Evolutionary conservation across 2,329 filamentous ascomycete genomes (phyloP), one percentile per base, ranked within the genome.

Genomic region (Lachnellula subtilissima): DNA sequence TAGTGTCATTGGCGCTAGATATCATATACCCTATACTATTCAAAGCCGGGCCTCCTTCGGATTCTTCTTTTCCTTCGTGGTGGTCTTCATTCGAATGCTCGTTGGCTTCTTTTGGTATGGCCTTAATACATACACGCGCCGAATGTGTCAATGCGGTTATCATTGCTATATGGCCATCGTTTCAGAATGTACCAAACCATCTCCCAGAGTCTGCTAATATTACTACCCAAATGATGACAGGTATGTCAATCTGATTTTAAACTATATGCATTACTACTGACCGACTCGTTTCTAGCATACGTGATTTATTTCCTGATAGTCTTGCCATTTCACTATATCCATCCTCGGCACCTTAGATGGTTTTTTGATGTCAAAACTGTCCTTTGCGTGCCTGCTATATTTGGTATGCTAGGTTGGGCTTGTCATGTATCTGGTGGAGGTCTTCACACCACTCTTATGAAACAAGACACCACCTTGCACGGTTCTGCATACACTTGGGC

Each of bases 101-200:
- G 15, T 39, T 6, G 11, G 12, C 4, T 12, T 39, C 36, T 39
- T 39, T 6, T 39, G 36, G 36, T 39, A 39, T 39, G 36, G 36
- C 15, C 11, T 39, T 8, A n/a, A n/a, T 12, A 39, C 36, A 2
- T 39, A 39, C 36, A 39, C 36, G 36, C 11, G 36, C 36, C 15
- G 36, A 39, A 39, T 39, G 36, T n/a, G 36, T 39, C 15, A 12
- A n/a, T 39, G 15, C 40, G 36, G 51, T 54, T 53, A 66, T 76
- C 37, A 69, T 69, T 2, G 72, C 74, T 19, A 72, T 74, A 43
- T 83, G 79, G 77, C 81, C 81, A 0, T 77, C 74, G 14, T 84
- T 76, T 3, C 70, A 71, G 0, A 25, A 54, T 22, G 70, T 84
- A 8, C 73, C 76, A 0, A 85, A 85, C 61, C 70, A 73, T 15